Conservation (phyloP, 106 monocot species). For the Xerophyta viscosa region DNA sequence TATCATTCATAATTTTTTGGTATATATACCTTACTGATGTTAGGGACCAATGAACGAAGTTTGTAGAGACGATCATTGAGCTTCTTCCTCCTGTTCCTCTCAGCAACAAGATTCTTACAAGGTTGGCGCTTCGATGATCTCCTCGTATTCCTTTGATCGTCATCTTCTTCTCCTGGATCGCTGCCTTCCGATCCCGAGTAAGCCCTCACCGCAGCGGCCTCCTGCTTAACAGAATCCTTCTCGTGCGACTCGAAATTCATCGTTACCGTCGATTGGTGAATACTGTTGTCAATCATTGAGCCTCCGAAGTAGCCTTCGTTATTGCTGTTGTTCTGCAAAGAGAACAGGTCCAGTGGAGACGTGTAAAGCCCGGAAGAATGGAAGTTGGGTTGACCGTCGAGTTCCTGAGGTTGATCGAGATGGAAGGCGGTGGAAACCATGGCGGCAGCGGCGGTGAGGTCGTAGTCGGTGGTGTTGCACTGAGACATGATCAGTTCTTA, state of each 20-base stretch:
- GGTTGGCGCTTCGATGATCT: slow-evolving; percentile 42
- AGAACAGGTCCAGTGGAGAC: slow-evolving; percentile 34
- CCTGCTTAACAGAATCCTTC: slow-evolving; percentile 18
- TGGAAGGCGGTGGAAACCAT: neutral
- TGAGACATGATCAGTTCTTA: slow-evolving; percentile 49
- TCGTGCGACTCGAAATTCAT: slow-evolving; percentile 5
- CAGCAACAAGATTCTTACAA: slow-evolving; percentile 80
- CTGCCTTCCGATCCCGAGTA: slow-evolving; percentile 56
- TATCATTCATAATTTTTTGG: no score
- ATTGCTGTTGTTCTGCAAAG: neutral
- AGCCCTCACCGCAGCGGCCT: slow-evolving; percentile 5
- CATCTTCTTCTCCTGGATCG: slow-evolving; percentile 52
- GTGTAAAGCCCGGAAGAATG: slow-evolving; percentile 18
- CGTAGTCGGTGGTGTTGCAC: slow-evolving; percentile 12
- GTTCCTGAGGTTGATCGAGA: neutral
- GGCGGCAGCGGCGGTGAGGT: neutral
- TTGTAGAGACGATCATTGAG: slow-evolving; percentile 75
- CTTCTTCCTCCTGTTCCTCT: slow-evolving; percentile 90
- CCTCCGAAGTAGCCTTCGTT: slow-evolving; percentile 14
- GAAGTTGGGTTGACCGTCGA: slow-evolving; percentile 6
- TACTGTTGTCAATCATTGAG: neutral
- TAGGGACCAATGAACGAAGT: slow-evolving; percentile 76
- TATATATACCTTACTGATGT: slow-evolving; percentile 93
- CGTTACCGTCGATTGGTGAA: slow-evolving; percentile 2
- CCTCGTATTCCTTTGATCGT: slow-evolving; percentile 21